Evolutionary conservation across 495 filamentous ascomycete genomes (phyloP).

Genomic region (Bombardia bombarda): DNA sequence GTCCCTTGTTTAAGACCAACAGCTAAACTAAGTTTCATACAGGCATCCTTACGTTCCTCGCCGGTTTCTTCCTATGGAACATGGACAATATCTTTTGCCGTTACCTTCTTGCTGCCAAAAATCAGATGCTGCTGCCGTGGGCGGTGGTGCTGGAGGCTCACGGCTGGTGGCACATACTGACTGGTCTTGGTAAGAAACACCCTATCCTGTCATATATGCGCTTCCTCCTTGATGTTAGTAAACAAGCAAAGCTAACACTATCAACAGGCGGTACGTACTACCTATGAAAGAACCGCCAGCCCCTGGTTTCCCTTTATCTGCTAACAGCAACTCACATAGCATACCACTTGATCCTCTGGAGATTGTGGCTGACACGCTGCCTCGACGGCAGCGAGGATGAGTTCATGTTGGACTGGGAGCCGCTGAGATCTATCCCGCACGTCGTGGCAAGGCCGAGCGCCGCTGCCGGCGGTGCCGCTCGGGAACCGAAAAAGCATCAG

Average conservation of each 20-base stretch:
- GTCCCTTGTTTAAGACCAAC: too few relatives aligned
- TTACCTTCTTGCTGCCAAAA: constrained; percentile 61
- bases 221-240: not conserved
- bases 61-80: constrained; percentile 81
- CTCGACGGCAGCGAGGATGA: constrained; percentile 70
- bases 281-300: not conserved
- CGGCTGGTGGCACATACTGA: constrained; percentile 84
- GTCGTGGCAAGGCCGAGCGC: constrained; percentile 31
- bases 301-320: constrained; percentile 17
- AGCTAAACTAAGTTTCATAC: not conserved
- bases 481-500: constrained; percentile 21
- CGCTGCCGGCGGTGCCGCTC: constrained; percentile 3
- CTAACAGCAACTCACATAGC: constrained; percentile 35
- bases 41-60: constrained; percentile 68
- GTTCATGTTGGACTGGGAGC: constrained; percentile 67
- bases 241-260: constrained; percentile 4
- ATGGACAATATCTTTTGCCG: constrained; percentile 78
- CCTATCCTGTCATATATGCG: not conserved
- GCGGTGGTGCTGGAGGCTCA: constrained; percentile 85
- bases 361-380: constrained; percentile 77
- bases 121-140: constrained; percentile 76
- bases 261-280: constrained; percentile 30
- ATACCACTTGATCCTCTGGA: constrained; percentile 80
- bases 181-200: constrained; percentile 20
- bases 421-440: constrained; percentile 53